Percentiles rank a stretch among this genome's conserved stretches.
Conservation (phyloP, 495 filamentous ascomycete genomes). For the Penicillium waksmanii region DNA sequence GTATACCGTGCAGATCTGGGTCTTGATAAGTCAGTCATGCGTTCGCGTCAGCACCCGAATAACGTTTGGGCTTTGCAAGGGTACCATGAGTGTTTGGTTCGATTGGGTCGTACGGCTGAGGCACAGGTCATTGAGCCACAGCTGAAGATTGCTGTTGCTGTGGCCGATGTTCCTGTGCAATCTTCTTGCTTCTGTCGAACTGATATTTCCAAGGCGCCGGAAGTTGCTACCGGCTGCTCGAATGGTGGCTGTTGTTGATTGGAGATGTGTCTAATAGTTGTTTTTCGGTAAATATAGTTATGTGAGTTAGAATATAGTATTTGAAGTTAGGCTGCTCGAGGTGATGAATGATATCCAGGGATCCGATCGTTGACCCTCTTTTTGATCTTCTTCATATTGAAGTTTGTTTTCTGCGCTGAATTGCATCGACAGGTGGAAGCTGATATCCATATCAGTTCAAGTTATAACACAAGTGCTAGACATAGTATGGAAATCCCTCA, state of each 20-base stretch:
- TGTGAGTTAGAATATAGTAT: not conserved
- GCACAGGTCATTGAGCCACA: conserved; percentile 53
- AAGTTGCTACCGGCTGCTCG: conserved; percentile 18
- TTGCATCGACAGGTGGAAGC: too few relatives aligned
- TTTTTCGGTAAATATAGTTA: not conserved
- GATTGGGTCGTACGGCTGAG: conserved; percentile 53
- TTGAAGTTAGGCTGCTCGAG: not conserved
- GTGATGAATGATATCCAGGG: not conserved
- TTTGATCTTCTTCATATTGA: not conserved
- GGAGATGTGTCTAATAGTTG: not conserved
- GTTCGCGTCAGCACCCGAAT: conserved; percentile 62
- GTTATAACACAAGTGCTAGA: not conserved
- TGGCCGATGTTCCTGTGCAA: conserved; percentile 60
- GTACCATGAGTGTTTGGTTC: conserved; percentile 63
- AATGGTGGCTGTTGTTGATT: conserved; percentile 13
- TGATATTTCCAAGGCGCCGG: conserved; percentile 28
- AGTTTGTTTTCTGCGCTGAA: too few relatives aligned
- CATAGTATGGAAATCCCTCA: not conserved
- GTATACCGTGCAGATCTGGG: conserved; percentile 67
- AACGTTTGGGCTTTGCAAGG: conserved; percentile 74
- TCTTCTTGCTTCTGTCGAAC: conserved; percentile 64
- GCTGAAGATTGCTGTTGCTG: conserved; percentile 53
- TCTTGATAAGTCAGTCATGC: conserved; percentile 55
- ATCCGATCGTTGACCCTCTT: too few relatives aligned
- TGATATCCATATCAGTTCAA: too few relatives aligned